Evolutionary conservation across 2,329 filamentous ascomycete species (phyloP).

Genomic region (Cytospora schulzeri): DNA sequence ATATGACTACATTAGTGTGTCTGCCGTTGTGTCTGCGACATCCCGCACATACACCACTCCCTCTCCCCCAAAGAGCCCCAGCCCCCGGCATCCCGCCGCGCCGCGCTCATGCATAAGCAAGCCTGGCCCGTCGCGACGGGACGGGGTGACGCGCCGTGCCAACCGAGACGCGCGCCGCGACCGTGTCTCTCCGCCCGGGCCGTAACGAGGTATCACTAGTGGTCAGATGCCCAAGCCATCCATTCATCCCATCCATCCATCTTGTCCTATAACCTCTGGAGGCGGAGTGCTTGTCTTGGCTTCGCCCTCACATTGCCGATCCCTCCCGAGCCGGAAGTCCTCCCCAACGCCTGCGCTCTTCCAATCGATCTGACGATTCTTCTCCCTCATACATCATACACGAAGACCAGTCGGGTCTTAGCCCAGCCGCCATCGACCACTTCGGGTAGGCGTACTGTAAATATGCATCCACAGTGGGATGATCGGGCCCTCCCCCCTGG

Average conservation of each 20-base stretch:
- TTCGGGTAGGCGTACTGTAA: neutral
- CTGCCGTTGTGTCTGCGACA: neutral
- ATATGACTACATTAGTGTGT: neutral
- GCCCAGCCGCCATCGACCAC: conserved; percentile 3
- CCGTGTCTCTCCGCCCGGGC: conserved; percentile 6
- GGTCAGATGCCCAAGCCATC: neutral
- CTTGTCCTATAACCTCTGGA: neutral
- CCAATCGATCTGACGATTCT: conserved; percentile 16
- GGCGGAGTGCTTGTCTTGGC: conserved; percentile 8
- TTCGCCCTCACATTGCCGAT: conserved; percentile 4
- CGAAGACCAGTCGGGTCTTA: conserved; percentile 4
- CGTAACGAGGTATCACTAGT: neutral
- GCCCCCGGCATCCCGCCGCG: neutral
- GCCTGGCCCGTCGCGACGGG: conserved; percentile 1
- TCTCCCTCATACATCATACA: conserved; percentile 1
- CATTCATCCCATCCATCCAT: neutral
- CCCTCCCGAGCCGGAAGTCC: conserved; percentile 5
- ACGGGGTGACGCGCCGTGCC: conserved; percentile 13
- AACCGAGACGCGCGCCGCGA: conserved; percentile 15
- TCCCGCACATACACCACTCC: neutral
- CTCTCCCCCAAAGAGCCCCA: neutral
- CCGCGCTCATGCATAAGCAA: conserved; percentile 12
- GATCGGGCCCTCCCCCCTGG: conserved; percentile 4
- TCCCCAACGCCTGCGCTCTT: conserved; percentile 22
- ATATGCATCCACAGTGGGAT: neutral